Evolutionary conservation across 2,329 filamentous ascomycete species (phyloP), one percentile per base, ranked within the genome.

Genomic region (Xylariaceae sp.): DNA sequence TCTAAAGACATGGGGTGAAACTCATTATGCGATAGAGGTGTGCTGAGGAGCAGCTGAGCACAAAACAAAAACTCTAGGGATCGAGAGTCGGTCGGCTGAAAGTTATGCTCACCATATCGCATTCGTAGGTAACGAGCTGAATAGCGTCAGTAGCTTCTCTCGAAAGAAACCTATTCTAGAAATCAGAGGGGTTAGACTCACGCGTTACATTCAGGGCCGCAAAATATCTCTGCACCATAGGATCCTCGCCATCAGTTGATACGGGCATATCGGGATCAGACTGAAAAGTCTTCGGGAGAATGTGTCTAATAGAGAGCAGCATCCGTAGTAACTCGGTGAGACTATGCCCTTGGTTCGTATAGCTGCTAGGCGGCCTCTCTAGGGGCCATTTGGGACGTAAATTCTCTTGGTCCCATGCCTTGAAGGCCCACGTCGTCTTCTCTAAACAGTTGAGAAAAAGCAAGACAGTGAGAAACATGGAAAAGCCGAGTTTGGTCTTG

Each of bases 401-500:
- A 53, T 82, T 80, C 57, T 83, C 79, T 68, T 87, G 82, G 65
- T 87, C 84, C 84, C 84, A 88, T 1, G 82, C 84, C 63, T 86
- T 86, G 73, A 87, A 87, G 0, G 83, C 81, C 85, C 85, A 88
- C 0, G 84, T 87, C 0, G 83, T 84, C 73, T 87, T 88, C 68
- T 88, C 85, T 11, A 87, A 77, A 64, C 83, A 86, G 67, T 86
- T 86, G 52, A 88, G 78, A 62, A 87, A 81, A 56, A 88, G 81
- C 57, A 88, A 71, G 2, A 82, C 80, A 2, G 84, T 80, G 18
- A 87, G 78, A 66, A 85, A 87, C 72, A 85, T 82, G 64, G 80
- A 80, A 66, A 85, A 86, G 37, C 80, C 81, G 56, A 84, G 78
- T 65, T 80, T 82, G 58, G 78, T 79, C 67, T 85, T 84, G 71